A percentile compares a stretch with the other conserved stretches of the same genome.
Conservation (phyloP, 208 protist genomes). For the Leishmania turanica region DNA sequence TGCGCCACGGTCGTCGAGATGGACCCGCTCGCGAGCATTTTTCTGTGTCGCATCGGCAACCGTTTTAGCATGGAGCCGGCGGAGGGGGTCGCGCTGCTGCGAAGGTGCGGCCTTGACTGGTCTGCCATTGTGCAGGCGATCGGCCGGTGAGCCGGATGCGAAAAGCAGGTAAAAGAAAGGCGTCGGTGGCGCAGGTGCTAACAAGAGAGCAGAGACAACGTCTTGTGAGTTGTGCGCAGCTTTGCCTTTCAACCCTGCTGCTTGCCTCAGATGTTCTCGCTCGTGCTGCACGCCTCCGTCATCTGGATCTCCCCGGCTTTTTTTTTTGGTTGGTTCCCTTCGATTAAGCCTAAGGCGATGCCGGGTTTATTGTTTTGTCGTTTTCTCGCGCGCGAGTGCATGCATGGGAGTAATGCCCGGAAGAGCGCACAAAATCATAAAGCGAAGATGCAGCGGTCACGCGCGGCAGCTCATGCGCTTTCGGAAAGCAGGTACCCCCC, state of each 20-base stretch:
- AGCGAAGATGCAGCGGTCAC: background rate
- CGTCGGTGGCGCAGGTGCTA: background rate
- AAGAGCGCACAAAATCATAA: background rate
- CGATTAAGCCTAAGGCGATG: background rate
- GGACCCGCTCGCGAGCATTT: conserved; percentile 70
- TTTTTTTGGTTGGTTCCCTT: background rate
- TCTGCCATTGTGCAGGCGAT: conserved; percentile 45
- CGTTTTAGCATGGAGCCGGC: conserved; percentile 54
- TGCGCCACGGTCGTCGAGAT: conserved; percentile 56
- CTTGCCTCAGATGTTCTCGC: background rate
- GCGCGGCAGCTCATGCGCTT: background rate
- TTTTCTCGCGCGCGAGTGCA: background rate
- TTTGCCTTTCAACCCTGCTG: background rate
- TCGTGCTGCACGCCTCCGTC: background rate
- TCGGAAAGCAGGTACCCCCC: background rate
- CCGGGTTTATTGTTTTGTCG: background rate
- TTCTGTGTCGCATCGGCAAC: conserved; percentile 76
- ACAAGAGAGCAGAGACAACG: background rate
- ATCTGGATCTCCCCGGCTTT: background rate
- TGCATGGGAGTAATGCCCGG: background rate
- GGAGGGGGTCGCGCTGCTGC: conserved; percentile 57
- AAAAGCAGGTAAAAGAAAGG: background rate
- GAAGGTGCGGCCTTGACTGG: conserved; percentile 63
- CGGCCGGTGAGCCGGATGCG: background rate
- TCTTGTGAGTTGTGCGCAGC: background rate